Percentiles rank a stretch among this genome's conserved stretches.
phyloP scores from a whole-genome alignment of 2,329 filamentous ascomycete species.

The Macrophomina tecta region DNA sequence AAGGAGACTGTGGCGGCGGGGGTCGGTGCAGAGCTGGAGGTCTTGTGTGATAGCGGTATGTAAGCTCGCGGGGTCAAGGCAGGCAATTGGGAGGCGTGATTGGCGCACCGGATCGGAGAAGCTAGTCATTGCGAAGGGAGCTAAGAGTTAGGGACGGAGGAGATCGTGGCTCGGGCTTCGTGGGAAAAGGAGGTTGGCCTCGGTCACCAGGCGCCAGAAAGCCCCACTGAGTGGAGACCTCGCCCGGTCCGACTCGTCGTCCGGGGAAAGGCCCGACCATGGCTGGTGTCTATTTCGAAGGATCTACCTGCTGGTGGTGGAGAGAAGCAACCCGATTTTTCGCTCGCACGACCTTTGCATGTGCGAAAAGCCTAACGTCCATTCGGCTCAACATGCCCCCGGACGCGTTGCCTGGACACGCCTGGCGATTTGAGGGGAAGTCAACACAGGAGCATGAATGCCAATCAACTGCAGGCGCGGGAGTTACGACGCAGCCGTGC shows the following conservation, averaged over 20 bases:
- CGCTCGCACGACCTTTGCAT: too few species aligned
- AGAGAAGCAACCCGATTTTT: too few species aligned
- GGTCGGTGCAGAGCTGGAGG: background rate
- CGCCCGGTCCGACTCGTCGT: background rate
- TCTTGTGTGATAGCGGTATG: background rate
- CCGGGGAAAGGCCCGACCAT: conserved; percentile 8
- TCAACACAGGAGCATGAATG: background rate
- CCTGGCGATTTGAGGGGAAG: background rate
- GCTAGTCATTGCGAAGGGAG: conserved; percentile 2
- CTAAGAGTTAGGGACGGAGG: background rate
- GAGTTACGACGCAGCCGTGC: too few species aligned
- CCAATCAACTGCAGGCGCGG: background rate
- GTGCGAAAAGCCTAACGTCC: background rate
- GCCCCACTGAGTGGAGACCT: background rate
- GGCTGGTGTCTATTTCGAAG: background rate
- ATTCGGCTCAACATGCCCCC: background rate
- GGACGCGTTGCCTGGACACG: background rate
- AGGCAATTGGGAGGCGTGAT: background rate
- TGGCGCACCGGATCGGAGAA: background rate
- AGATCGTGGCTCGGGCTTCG: background rate
- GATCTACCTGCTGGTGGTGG: background rate
- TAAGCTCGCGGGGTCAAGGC: background rate
- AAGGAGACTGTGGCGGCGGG: background rate
- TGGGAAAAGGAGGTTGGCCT: background rate
- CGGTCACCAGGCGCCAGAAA: background rate